Evolutionary conservation across 495 filamentous ascomycete species (phyloP).

Genomic region (Delitschia confertaspora): DNA sequence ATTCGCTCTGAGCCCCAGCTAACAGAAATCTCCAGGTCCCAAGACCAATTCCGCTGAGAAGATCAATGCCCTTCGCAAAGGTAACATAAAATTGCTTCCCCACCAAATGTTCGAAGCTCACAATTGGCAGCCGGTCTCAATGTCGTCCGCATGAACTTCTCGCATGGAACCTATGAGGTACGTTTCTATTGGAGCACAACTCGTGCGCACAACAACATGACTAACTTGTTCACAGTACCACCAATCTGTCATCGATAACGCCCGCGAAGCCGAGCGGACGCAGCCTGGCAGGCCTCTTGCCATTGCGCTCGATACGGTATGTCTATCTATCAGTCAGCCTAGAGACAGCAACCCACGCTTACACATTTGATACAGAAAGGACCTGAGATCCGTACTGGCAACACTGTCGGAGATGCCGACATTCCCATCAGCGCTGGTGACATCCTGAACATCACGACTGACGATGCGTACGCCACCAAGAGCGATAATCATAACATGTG

Average conservation of each 20-base stretch:
- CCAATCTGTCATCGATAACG: conserved; percentile 92
- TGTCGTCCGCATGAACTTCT: conserved; percentile 99
- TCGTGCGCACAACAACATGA: not conserved
- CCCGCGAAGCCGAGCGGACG: conserved; percentile 68
- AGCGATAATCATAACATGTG: conserved; percentile 91
- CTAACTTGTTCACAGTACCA: conserved; percentile 51
- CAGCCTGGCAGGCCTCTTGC: conserved; percentile 78
- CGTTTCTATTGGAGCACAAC: conserved; percentile 27
- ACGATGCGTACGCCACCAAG: conserved; percentile 80
- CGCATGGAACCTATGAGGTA: conserved; percentile 88
- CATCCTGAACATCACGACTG: conserved; percentile 90
- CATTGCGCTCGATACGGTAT: conserved; percentile 88
- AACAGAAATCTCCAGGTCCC: conserved; percentile 64
- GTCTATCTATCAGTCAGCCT: conserved; percentile 20
- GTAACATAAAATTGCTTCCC: conserved; percentile 32
- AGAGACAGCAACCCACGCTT: not conserved
- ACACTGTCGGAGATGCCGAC: conserved; percentile 76
- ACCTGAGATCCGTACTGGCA: conserved; percentile 94
- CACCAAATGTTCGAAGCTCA: conserved; percentile 22
- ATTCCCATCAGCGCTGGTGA: conserved; percentile 75
- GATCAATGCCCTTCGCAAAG: conserved; percentile 81
- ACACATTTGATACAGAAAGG: conserved; percentile 79
- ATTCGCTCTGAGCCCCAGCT: not conserved
- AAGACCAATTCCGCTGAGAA: conserved; percentile 98
- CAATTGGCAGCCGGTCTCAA: conserved; percentile 67